Evolutionary conservation across 345 rosid species (phyloP), one percentile per base, ranked within the genome.

Genomic region (Eucalyptus curtisii): DNA sequence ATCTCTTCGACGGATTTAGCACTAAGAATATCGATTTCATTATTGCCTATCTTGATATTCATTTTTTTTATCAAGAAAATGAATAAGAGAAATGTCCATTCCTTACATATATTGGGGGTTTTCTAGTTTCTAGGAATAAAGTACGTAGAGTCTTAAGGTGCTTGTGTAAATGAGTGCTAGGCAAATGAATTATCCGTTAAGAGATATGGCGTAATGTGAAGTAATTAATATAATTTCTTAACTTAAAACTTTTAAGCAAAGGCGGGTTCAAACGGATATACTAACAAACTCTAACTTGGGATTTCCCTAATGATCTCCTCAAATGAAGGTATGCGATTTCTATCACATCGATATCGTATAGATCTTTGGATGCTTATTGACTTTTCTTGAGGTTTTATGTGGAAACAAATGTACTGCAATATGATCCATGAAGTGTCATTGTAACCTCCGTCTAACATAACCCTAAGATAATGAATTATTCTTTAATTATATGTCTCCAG

Each of bases 271-370:
- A 37, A 10, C 24, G 1, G 14, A 76, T 40, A 20, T 76, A 2
- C 13, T 20, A 3, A 40, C 1, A 2, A 5, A 14, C 8, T 20
- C 14, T 3, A 0, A 71, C 7, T 37, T 71, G 8, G 1, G 3
- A 33, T 20, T 37, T 9, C 7, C 4, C 2, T 19, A 0, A 19
- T 71, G 45, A 19, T 37, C 45, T 71, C 20, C 4, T 22, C 25
- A 0, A 5, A 33, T 2, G 13, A 9, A 71, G 13, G 7, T 33
- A 33, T 71, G 4, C 6, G 6, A 22, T 40, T 76, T 37, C 27
- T 20, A 12, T 44, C 22, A 0, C 1, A 11, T 37, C 27, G 2
- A 15, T 37, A 68, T 31, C 12, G 13, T 31, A 68, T 16, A 16
- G 6, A 33, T 30, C 33, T 16, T 61, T 61, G 15, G 0, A 61